Evolutionary conservation across 2,329 filamentous ascomycete species (phyloP), one percentile per base, ranked within the genome.

Genomic region (Trichoderma polysporum): DNA sequence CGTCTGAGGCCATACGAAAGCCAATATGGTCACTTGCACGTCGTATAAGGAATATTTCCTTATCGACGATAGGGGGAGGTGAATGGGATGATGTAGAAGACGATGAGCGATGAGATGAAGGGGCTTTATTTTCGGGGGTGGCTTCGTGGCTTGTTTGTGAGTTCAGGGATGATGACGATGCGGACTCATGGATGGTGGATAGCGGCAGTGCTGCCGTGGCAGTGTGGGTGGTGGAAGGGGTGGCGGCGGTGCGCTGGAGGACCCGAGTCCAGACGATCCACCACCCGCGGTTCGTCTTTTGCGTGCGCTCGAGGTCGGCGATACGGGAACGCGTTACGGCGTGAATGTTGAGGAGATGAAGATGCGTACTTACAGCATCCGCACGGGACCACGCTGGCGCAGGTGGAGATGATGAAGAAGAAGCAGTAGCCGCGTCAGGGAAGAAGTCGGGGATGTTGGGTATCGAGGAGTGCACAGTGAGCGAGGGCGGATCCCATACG

Each of bases 211-310:
- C 45, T 71, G 56, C 37, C 15, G 61, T 56, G 61, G 50, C 25
- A 22, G 50, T 64, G 61, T 52, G 45, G 61, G 49, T 54, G 8
- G 59, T 63, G 37, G 35, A 49, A 35, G 62, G 31, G 37, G 59
- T 41, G 8, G 73, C 70, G 9, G 71, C 69, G 31, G 70, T 71
- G 10, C 77, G 77, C 58, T 82, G 82, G 6, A 84, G 72, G 25
- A 89, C 78, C 27, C 86, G 81, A 56, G 83, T 88, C 88, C 88
- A 91, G 29, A 90, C 87, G 33, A 91, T 81, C 88, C 89, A 91
- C 87, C 88, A 91, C 1, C 88, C 88, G 37, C 88, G 84, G 53
- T 80, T 86, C 4, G 88, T 90, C 80, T 90, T 90, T 72, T 84
- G 86, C 1, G 87, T 90, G 22, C 86, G 81, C 74, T 91, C 88